Percentiles rank a stretch among this genome's conserved stretches.
phyloP scores from a whole-genome alignment of 148 eudicot genomes.

The Nepenthes mirabilis region DNA sequence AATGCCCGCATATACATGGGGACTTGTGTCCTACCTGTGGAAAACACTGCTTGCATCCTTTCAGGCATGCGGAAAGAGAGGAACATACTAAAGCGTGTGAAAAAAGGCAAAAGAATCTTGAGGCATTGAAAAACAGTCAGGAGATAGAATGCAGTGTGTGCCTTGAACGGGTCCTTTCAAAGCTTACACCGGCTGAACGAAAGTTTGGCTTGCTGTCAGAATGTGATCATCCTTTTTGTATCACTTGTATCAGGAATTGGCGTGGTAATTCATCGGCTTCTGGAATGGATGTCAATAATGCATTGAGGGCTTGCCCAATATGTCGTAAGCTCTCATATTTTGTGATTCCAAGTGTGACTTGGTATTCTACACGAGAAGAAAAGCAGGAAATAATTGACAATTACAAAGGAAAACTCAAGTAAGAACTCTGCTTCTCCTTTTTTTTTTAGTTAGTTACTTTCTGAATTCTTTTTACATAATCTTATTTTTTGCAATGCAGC shows the following conservation, averaged over 20 bases:
- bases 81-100: constrained; percentile 59
- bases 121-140: constrained; percentile 70
- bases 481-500: too few relatives aligned
- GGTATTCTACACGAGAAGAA: constrained; percentile 77
- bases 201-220: constrained; percentile 91
- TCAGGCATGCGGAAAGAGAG: constrained; percentile 66
- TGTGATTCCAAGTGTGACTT: constrained; percentile 95
- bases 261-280: constrained; percentile 76
- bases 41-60: constrained; percentile 82
- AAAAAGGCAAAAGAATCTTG: constrained; percentile 63
- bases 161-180: constrained; percentile 82
- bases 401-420: constrained; percentile 85
- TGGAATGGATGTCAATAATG: constrained; percentile 88
- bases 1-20: constrained; percentile 88
- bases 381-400: constrained; percentile 70
- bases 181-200: constrained; percentile 50
- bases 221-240: constrained; percentile 93
- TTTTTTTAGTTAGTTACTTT: too few relatives aligned
- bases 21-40: constrained; percentile 73
- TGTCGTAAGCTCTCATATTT: constrained; percentile 91
- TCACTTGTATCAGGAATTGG: constrained; percentile 88
- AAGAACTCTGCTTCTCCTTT: constrained; percentile 4
- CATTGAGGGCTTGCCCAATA: constrained; percentile 90
- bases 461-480: too few relatives aligned
- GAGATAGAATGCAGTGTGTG: constrained; percentile 96